Evolutionary conservation across 78 protist species (phyloP).

Genomic region (Polysphondylium violaceum): DNA sequence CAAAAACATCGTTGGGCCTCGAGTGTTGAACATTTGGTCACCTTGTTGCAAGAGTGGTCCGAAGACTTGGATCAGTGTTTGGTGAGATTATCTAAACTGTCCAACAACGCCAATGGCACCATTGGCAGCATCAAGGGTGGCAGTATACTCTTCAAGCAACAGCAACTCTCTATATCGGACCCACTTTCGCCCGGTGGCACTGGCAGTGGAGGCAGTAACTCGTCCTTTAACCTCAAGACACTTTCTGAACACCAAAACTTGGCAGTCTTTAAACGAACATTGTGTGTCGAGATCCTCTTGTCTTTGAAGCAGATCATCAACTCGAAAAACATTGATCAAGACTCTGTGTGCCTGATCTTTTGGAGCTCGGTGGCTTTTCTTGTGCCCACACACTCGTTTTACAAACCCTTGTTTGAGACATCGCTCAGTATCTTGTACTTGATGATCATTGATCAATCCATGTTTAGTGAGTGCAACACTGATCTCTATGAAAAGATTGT

Average conservation of each 20-base stretch:
- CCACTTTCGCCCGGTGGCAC: no score
- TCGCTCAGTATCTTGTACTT: constrained; percentile 14
- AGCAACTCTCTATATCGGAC: no score
- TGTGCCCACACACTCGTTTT: constrained; percentile 6
- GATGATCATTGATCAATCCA: background rate
- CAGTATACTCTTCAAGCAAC: no score
- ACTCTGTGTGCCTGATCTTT: constrained; percentile 32
- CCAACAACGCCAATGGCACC: background rate
- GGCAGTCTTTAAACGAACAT: constrained; percentile 33
- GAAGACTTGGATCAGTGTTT: constrained; percentile 36
- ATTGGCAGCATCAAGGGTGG: background rate
- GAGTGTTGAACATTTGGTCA: constrained; percentile 46
- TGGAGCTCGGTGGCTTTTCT: constrained; percentile 44
- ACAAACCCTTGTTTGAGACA: constrained; percentile 60
- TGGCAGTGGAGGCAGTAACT: background rate
- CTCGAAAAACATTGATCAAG: constrained; percentile 48
- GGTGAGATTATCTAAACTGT: background rate
- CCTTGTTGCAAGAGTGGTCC: constrained; percentile 48
- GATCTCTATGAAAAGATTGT: background rate
- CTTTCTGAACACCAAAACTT: constrained; percentile 13
- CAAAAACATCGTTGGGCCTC: constrained; percentile 67
- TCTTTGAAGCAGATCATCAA: constrained; percentile 49
- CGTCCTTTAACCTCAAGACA: background rate
- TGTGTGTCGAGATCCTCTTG: constrained; percentile 47
- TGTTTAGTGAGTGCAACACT: background rate